Conservation (phyloP, 148 eudicot genomes). For the Rhododendron molle region DNA sequence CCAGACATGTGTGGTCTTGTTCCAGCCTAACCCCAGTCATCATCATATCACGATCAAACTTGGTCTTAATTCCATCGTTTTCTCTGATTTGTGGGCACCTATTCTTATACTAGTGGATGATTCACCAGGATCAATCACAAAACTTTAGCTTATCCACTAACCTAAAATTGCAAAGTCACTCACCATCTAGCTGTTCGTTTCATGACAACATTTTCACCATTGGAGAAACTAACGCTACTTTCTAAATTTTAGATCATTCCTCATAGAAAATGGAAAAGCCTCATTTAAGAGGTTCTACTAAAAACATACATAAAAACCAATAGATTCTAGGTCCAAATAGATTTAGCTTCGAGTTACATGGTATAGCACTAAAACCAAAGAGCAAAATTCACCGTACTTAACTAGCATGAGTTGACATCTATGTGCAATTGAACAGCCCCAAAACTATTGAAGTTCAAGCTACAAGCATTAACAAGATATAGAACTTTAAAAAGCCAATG, state of each 20-base stretch:
- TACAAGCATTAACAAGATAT: background rate
- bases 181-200: background rate
- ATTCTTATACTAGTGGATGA: too few relatives aligned
- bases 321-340: background rate
- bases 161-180: too few relatives aligned
- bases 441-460: background rate
- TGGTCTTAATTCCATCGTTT: too few relatives aligned
- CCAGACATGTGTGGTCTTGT: too few relatives aligned
- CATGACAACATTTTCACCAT: background rate
- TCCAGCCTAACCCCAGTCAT: too few relatives aligned
- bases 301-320: background rate
- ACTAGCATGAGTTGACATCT: background rate
- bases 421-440: background rate
- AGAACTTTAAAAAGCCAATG: background rate
- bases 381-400: background rate
- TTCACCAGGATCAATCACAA: too few relatives aligned
- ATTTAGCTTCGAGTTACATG: background rate
- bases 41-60: too few relatives aligned
- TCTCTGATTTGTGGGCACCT: too few relatives aligned
- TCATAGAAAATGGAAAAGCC: background rate
- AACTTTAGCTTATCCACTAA: too few relatives aligned
- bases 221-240: background rate
- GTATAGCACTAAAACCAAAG: background rate
- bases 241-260: background rate
- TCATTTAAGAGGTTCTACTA: background rate